Evolutionary conservation across 352 stramenopile genomes (phyloP).

Genomic region (Phytopythium oedochilum): DNA sequence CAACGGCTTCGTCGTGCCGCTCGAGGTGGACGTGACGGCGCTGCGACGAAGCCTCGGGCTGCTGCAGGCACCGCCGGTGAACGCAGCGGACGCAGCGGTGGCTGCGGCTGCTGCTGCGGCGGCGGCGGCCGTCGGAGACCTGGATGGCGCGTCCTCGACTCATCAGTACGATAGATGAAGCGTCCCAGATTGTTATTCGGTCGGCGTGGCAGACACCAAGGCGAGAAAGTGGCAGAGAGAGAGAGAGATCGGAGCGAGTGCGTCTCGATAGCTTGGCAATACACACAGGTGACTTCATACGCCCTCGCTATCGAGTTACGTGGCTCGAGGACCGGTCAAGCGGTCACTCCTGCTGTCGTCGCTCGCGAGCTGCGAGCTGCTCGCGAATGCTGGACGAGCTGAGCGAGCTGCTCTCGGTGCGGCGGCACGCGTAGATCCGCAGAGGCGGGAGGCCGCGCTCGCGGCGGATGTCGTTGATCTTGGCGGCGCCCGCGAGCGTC

Average conservation of each 20-base stretch:
- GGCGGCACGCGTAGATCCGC: slow-evolving; percentile 71
- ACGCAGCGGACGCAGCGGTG: neutral
- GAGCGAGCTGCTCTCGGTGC: slow-evolving; percentile 79
- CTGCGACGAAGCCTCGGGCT: slow-evolving; percentile 48
- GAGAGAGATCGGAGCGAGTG: neutral
- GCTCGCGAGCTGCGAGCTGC: slow-evolving; percentile 30
- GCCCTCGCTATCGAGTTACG: no score
- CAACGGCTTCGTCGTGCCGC: slow-evolving; percentile 63
- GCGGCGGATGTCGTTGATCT: slow-evolving; percentile 80
- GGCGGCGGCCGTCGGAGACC: slow-evolving; percentile 4
- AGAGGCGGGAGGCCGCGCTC: slow-evolving; percentile 52
- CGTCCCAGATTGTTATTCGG: neutral
- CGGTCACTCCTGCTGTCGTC: no score
- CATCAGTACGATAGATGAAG: slow-evolving; percentile 8
- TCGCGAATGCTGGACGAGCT: slow-evolving; percentile 82
- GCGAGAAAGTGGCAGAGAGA: neutral
- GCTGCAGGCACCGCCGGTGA: slow-evolving; percentile 12
- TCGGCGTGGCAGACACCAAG: neutral
- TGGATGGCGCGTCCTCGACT: slow-evolving; percentile 11
- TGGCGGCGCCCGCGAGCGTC: slow-evolving; percentile 65
- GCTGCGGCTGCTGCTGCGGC: slow-evolving; percentile 2
- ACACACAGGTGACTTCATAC: neutral
- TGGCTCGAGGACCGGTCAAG: no score
- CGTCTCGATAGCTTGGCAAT: neutral
- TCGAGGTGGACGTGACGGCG: slow-evolving; percentile 63